These are phyloP conservation scores for Calonectria crousiana DNA, from an alignment of 2,329 filamentous ascomycete species.

Conservation along the genomic window DNA sequence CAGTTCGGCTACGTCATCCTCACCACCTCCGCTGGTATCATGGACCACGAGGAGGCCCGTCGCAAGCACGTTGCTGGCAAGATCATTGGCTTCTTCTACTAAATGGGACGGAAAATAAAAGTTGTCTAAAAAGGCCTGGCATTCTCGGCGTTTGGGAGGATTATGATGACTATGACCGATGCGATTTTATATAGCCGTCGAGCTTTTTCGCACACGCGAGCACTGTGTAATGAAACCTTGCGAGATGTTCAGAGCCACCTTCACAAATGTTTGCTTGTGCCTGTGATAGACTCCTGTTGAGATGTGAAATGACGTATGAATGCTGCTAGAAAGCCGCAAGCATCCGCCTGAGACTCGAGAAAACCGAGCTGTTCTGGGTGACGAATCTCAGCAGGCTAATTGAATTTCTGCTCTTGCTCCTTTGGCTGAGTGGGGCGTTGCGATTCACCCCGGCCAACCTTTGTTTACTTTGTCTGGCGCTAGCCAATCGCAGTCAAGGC, in stretches of 20 bases:
- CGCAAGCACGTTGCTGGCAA: slow-evolving; percentile 99
- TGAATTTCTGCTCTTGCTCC: background rate
- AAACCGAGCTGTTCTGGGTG: background rate
- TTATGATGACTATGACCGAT: slow-evolving; percentile 53
- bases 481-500: slow-evolving; percentile 6
- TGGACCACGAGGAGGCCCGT: slow-evolving; percentile 99
- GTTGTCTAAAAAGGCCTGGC: slow-evolving; percentile 42
- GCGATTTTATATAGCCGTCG: slow-evolving; percentile 46
- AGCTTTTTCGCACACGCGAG: slow-evolving; percentile 49
- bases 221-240: slow-evolving; percentile 51
- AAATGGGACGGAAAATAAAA: slow-evolving; percentile 55
- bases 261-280: slow-evolving; percentile 9
- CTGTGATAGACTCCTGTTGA: background rate
- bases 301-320: background rate
- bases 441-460: slow-evolving; percentile 22
- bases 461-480: slow-evolving; percentile 19
- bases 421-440: background rate
- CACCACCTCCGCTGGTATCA: slow-evolving; percentile 98
- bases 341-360: background rate
- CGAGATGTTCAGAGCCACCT: slow-evolving; percentile 44
- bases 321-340: background rate
- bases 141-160: slow-evolving; percentile 54
- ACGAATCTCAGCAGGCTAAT: background rate
- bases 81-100: slow-evolving; percentile 99
- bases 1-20: slow-evolving; percentile 99